Percentiles rank a stretch among this genome's conserved stretches.
Conservation (phyloP, 2,329 filamentous ascomycete species). For the Blumeriella jaapii region DNA sequence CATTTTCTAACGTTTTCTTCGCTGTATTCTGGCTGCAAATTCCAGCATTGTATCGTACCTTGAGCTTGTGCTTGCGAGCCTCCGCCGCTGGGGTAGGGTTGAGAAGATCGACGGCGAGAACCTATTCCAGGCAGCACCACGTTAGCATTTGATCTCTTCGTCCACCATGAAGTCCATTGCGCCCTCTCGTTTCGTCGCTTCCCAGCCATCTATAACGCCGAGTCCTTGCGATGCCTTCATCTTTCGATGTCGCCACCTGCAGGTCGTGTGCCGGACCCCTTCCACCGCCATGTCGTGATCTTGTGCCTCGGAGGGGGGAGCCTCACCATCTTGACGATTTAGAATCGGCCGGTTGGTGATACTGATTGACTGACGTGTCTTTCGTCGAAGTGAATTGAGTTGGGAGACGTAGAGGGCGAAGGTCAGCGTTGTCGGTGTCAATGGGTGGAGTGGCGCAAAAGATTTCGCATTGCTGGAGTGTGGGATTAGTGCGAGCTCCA, state of each 20-base stretch:
- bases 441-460: slow-evolving; percentile 7
- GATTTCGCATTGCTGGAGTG: too few relatives aligned
- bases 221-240: slow-evolving; percentile 4
- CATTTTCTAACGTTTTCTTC: slow-evolving; percentile 1
- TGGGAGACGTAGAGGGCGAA: slow-evolving; percentile 28
- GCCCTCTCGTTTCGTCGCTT: slow-evolving; percentile 6
- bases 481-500: background rate
- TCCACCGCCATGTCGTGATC: slow-evolving; percentile 16
- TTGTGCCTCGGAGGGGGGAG: slow-evolving; percentile 11
- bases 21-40: slow-evolving; percentile 3
- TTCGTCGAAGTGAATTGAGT: slow-evolving; percentile 23
- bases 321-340: slow-evolving; percentile 62
- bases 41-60: slow-evolving; percentile 50
- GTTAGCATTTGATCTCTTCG: slow-evolving; percentile 35
- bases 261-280: slow-evolving; percentile 24
- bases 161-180: slow-evolving; percentile 20
- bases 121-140: slow-evolving; percentile 44
- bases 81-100: slow-evolving; percentile 97
- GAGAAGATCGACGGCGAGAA: slow-evolving; percentile 99
- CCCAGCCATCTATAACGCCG: slow-evolving; percentile 2
- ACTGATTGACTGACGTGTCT: slow-evolving; percentile 27
- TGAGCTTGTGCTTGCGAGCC: slow-evolving; percentile 99
- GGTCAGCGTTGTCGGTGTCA: slow-evolving; percentile 28
- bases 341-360: slow-evolving; percentile 28
- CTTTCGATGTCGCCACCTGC: slow-evolving; percentile 8